These are phyloP conservation scores for carrot (Daucus carota) DNA, from an alignment of 129 eudicot species.

Conservation along the genomic window DH1_v3.0 NC_030384.2:40149501-40150000, in stretches of 20 bases:
- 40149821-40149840: background rate
- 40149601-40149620: slow-evolving; percentile 6
- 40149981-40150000: background rate
- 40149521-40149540: background rate
- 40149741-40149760: background rate
- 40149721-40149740: background rate
- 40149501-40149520: background rate
- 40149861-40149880: background rate
- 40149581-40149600: background rate
- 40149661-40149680: background rate
- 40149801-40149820: background rate
- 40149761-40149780: background rate
- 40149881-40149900: background rate
- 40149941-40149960: background rate
- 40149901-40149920: background rate
- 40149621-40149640: slow-evolving; percentile 4
- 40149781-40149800: background rate
- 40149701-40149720: background rate
- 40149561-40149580: background rate
- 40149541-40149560: background rate
- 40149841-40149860: background rate
- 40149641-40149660: slow-evolving; percentile 2
- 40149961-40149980: background rate
- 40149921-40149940: background rate
- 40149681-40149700: background rate